Evolutionary conservation across 352 stramenopile genomes (phyloP).

Genomic region (Globisporangium nunn): DNA sequence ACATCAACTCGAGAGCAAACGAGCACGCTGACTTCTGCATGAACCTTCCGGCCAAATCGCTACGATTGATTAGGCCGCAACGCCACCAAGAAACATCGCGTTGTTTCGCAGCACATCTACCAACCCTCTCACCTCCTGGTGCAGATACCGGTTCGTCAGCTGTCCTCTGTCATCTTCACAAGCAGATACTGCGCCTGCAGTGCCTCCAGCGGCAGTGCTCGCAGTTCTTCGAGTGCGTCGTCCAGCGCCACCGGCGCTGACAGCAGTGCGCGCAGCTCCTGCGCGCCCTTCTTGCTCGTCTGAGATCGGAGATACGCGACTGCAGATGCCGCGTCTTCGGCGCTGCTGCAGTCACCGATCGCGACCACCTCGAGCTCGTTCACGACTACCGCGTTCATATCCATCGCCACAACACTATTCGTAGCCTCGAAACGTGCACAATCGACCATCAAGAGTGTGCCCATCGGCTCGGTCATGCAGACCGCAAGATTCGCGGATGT

Average conservation of each 20-base stretch:
- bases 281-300: background rate
- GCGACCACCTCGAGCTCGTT: conserved; percentile 44
- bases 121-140: background rate
- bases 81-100: too few relatives aligned
- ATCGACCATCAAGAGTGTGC: conserved; percentile 32
- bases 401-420: conserved; percentile 28
- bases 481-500: conserved; percentile 35
- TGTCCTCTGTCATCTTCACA: background rate
- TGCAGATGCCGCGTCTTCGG: background rate
- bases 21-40: too few relatives aligned
- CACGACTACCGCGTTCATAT: conserved; percentile 71
- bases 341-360: conserved; percentile 25
- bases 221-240: background rate
- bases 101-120: too few relatives aligned
- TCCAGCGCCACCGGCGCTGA: background rate
- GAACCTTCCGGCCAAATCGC: too few relatives aligned
- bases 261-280: conserved; percentile 1
- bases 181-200: background rate
- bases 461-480: conserved; percentile 36
- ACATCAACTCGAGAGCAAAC: too few relatives aligned
- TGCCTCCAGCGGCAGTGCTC: background rate
- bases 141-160: too few relatives aligned
- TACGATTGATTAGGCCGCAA: too few relatives aligned
- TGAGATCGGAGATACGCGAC: background rate
- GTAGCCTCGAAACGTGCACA: conserved; percentile 18